A percentile compares a stretch with the other conserved stretches of the same genome.
These are phyloP conservation scores for Balamuthia mandrillaris DNA, from an alignment of 208 protist species.

Conservation along the genomic window DNA sequence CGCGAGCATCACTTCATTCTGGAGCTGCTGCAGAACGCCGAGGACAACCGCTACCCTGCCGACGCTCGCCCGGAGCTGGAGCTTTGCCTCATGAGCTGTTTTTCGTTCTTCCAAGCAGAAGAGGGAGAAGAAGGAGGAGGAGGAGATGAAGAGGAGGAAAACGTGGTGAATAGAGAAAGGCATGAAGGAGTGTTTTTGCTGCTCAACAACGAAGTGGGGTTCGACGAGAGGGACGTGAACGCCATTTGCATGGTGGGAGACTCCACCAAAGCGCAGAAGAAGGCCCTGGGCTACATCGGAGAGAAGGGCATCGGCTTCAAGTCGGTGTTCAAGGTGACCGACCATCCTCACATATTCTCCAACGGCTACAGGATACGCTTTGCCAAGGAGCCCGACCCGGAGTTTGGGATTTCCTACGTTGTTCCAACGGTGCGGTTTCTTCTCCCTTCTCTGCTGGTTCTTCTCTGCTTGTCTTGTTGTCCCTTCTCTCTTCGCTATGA, in stretches of 20 bases:
- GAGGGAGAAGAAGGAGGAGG: no score
- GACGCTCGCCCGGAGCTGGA: constrained; percentile 28
- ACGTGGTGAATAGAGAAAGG: neutral
- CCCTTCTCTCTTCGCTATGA: no score
- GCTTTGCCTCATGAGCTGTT: no score
- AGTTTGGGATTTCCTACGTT: no score
- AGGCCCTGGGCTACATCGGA: constrained; percentile 39
- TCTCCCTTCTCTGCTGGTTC: no score
- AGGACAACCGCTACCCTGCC: constrained; percentile 65
- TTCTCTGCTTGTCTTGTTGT: no score
- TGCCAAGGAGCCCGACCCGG: no score
- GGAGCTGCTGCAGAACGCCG: constrained; percentile 70
- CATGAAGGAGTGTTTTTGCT: neutral
- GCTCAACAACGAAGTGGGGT: constrained; percentile 66
- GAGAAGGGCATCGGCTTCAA: constrained; percentile 71
- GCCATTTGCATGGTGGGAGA: constrained; percentile 58
- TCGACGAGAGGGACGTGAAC: constrained; percentile 46
- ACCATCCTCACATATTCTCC: constrained; percentile 48
- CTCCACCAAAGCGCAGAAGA: neutral
- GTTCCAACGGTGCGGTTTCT: no score
- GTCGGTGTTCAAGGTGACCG: constrained; percentile 62
- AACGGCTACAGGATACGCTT: constrained; percentile 56
- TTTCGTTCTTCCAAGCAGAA: no score
- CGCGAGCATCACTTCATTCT: constrained; percentile 56
- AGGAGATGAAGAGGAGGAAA: neutral